These are phyloP conservation scores for Naganishia cerealis DNA, from an alignment of 1,284 basidiomycete genomes.

Conservation along the genomic window DNA sequence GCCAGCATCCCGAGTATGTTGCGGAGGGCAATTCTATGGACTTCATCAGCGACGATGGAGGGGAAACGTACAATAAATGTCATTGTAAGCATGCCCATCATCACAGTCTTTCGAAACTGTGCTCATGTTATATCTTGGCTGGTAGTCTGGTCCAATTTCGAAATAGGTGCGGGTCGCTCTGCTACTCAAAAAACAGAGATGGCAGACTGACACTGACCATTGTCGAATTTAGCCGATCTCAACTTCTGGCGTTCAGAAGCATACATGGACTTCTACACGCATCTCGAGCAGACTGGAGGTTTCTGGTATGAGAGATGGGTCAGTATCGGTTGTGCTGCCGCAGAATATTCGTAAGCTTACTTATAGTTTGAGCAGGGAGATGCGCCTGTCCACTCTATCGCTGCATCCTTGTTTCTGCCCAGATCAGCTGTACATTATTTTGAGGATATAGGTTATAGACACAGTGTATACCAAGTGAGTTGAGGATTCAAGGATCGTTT, in stretches of 20 bases:
- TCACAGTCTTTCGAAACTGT: background rate
- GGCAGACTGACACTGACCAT: background rate
- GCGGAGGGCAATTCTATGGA: constrained; percentile 69
- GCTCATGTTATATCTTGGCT: background rate
- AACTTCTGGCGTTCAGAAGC: constrained; percentile 76
- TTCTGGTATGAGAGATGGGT: constrained; percentile 75
- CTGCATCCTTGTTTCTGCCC: constrained; percentile 68
- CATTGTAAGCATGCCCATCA: constrained; percentile 57
- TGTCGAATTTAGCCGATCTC: constrained; percentile 59
- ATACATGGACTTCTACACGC: constrained; percentile 74
- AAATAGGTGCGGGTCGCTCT: background rate
- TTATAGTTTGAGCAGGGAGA: constrained; percentile 71
- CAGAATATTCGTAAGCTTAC: background rate
- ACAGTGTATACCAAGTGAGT: constrained; percentile 49
- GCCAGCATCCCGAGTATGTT: constrained; percentile 66
- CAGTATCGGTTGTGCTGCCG: constrained; percentile 30
- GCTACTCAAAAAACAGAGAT: constrained; percentile 4
- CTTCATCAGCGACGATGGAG: constrained; percentile 71
- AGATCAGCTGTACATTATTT: constrained; percentile 61
- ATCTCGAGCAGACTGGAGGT: constrained; percentile 73
- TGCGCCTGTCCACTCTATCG: constrained; percentile 81
- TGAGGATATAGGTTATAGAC: constrained; percentile 56
- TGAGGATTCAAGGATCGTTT: background rate
- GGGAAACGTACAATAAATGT: constrained; percentile 72
- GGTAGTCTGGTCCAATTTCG: constrained; percentile 44